Percentiles rank a stretch among this genome's conserved stretches.
Evolutionary conservation across 495 filamentous ascomycete species (phyloP).

Genomic region (Staphylotrichum longicolle): DNA sequence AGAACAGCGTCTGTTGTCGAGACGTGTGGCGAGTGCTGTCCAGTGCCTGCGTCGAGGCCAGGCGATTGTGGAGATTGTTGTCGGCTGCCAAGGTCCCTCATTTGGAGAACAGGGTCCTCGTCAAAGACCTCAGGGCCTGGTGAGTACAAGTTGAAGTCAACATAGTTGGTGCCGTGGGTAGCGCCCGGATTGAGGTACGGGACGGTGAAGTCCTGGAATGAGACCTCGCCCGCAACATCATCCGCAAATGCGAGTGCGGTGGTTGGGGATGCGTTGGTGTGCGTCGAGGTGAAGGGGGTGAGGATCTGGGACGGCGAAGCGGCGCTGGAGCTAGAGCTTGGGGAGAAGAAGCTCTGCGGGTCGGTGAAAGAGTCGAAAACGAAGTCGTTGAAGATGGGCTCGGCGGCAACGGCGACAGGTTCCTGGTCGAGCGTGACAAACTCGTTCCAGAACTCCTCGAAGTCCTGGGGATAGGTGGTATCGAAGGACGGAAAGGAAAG

Average conservation of each 20-base stretch:
- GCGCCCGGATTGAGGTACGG: conserved; percentile 45
- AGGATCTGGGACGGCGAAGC: conserved; percentile 39
- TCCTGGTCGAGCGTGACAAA: conserved; percentile 43
- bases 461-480: conserved; percentile 13
- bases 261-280: conserved; percentile 20
- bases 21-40: background rate
- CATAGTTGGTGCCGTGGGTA: conserved; percentile 44
- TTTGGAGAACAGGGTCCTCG: conserved; percentile 38
- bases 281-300: conserved; percentile 33
- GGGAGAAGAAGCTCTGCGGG: conserved; percentile 38
- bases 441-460: conserved; percentile 40
- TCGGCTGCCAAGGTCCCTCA: conserved; percentile 20
- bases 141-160: conserved; percentile 53
- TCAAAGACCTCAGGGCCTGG: conserved; percentile 45
- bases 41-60: background rate
- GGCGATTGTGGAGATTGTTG: conserved; percentile 17
- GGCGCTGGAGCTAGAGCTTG: conserved; percentile 37
- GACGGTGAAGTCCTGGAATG: conserved; percentile 29
- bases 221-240: conserved; percentile 21
- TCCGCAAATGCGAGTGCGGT: conserved; percentile 14
- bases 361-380: conserved; percentile 44
- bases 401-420: conserved; percentile 19
- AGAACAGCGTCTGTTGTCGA: background rate
- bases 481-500: conserved; percentile 25
- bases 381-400: conserved; percentile 31